Evolutionary conservation across 2,329 filamentous ascomycete species (phyloP).

Genomic region (Monilinia polystroma): DNA sequence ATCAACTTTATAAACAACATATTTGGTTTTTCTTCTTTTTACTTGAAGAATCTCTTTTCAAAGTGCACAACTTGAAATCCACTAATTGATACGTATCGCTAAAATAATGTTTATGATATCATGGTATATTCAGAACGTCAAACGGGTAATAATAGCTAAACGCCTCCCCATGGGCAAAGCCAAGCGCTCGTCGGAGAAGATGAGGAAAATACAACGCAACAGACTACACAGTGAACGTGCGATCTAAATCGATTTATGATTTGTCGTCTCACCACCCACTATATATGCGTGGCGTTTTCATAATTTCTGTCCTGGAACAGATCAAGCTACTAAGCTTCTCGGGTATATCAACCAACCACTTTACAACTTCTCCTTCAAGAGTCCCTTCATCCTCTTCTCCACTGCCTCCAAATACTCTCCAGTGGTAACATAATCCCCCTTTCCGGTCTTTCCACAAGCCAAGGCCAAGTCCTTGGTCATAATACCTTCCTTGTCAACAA

Average conservation of each 20-base stretch:
- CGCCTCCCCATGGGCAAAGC: neutral
- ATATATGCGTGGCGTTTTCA: neutral
- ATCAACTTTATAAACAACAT: neutral
- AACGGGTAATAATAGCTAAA: too few relatives aligned
- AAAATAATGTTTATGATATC: conserved; percentile 1
- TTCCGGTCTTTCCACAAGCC: conserved; percentile 82
- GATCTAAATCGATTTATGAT: neutral
- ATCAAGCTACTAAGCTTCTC: neutral
- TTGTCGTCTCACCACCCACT: neutral
- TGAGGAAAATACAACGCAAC: neutral
- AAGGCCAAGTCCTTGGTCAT: conserved; percentile 99
- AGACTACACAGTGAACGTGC: neutral
- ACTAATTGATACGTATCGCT: neutral
- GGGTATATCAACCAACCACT: neutral
- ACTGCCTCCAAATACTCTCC: conserved; percentile 89
- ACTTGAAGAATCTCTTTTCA: too few relatives aligned
- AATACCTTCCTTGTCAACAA: conserved; percentile 88
- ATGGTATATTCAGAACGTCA: neutral
- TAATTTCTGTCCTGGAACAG: neutral
- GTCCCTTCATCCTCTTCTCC: conserved; percentile 81
- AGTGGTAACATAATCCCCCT: conserved; percentile 87
- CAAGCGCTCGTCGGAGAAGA: neutral
- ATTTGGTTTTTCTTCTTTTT: neutral
- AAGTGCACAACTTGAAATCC: too few relatives aligned
- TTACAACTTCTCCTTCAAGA: conserved; percentile 74